A percentile compares a stretch with the other conserved stretches of the same genome.
Conservation (phyloP, 352 stramenopile genomes). For the Globisporangium heterothallicum region DNA sequence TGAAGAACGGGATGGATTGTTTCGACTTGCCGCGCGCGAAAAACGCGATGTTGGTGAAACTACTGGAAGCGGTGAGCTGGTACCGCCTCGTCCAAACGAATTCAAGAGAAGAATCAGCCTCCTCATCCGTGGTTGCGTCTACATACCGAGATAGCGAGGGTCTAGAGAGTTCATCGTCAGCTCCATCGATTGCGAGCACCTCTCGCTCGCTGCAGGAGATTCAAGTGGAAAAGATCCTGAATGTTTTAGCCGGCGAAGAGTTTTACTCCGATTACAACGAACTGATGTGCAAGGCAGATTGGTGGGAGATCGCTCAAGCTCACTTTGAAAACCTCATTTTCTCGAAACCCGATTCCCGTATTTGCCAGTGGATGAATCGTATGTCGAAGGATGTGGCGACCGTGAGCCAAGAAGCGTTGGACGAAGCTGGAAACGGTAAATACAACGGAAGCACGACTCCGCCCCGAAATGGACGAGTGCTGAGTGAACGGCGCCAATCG, state of each 20-base stretch:
- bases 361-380: constrained; percentile 65
- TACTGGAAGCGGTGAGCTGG: constrained; percentile 81
- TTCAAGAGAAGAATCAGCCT: constrained; percentile 54
- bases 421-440: constrained; percentile 32
- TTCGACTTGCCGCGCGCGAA: constrained; percentile 56
- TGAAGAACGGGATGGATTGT: constrained; percentile 59
- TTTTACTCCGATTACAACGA: constrained; percentile 83
- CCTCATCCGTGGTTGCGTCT: constrained; percentile 33
- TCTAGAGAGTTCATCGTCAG: constrained; percentile 8
- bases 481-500: constrained; percentile 8
- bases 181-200: constrained; percentile 15
- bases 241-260: constrained; percentile 69
- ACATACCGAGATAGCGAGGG: constrained; percentile 3
- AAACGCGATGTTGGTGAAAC: constrained; percentile 58
- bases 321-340: constrained; percentile 87
- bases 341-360: constrained; percentile 50
- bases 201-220: constrained; percentile 47
- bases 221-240: constrained; percentile 70
- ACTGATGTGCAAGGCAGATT: constrained; percentile 69
- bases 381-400: constrained; percentile 58
- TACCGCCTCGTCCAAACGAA: constrained; percentile 83
- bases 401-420: constrained; percentile 53
- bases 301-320: constrained; percentile 80
- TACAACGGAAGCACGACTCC: not conserved
- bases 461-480: not conserved